Evolutionary conservation across 345 rosid species (phyloP).

Genomic region (Cardamine chenopodiifolia): DNA sequence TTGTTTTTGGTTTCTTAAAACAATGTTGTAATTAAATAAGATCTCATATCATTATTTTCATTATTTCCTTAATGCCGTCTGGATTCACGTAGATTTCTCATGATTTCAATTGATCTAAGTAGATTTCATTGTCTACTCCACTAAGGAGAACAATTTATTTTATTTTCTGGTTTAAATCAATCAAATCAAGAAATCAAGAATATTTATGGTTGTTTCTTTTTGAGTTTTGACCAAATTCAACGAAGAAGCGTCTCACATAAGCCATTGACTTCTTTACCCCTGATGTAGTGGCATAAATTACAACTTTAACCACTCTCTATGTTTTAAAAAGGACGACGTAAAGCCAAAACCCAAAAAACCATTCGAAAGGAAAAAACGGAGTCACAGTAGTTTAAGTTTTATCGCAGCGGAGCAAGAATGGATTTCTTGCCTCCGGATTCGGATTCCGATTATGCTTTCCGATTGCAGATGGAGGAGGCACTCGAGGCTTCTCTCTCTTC

Average conservation of each 20-base stretch:
- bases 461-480: constrained; percentile 58
- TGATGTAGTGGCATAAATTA: not conserved
- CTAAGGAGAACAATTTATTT: not conserved
- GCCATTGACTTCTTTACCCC: not conserved
- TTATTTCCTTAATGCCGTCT: not conserved
- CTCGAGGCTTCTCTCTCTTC: constrained; percentile 47
- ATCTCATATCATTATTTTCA: not conserved
- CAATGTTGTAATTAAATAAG: not conserved
- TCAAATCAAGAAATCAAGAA: not conserved
- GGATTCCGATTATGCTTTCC: constrained; percentile 55
- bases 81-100: not conserved
- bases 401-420: constrained; percentile 2
- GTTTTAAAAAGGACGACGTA: not conserved
- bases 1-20: not conserved
- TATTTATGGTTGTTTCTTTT: not conserved
- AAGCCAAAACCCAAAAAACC: not conserved
- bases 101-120: not conserved
- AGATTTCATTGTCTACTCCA: not conserved
- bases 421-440: constrained; percentile 41
- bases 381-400: not conserved
- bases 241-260: not conserved
- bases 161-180: not conserved
- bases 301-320: not conserved
- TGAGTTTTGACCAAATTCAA: not conserved
- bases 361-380: not conserved